These are phyloP conservation scores for Phytophthora pisi DNA, from an alignment of 352 stramenopile species.

Conservation along the genomic window DNA sequence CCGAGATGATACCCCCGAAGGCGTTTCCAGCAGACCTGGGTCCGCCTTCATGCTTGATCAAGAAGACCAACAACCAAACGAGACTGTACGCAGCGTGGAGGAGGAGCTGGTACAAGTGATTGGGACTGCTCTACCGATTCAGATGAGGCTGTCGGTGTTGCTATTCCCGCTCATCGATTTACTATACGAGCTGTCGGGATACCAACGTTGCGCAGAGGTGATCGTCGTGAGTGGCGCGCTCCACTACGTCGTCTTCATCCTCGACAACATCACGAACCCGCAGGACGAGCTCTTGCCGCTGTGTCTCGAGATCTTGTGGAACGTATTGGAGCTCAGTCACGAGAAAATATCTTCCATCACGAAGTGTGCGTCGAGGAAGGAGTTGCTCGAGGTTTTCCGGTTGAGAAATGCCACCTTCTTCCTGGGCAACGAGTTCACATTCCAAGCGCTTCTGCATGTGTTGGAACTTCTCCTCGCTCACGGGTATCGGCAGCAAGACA, in stretches of 20 bases:
- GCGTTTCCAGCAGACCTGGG: neutral
- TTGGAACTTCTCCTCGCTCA: conserved; percentile 61
- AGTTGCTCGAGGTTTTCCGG: conserved; percentile 66
- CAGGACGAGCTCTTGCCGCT: conserved; percentile 75
- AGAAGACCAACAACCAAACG: conserved; percentile 5
- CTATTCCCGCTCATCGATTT: conserved; percentile 71
- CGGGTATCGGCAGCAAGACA: conserved; percentile 77
- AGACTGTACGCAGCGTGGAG: neutral
- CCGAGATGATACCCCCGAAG: neutral
- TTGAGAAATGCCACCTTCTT: conserved; percentile 70
- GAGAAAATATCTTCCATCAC: conserved; percentile 51
- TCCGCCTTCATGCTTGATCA: neutral
- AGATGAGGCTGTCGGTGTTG: conserved; percentile 37
- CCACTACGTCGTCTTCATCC: conserved; percentile 73
- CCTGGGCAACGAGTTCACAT: conserved; percentile 61
- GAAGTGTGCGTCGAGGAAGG: conserved; percentile 54
- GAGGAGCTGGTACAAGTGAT: conserved; percentile 16
- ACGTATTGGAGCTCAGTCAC: conserved; percentile 70
- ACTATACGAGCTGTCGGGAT: conserved; percentile 67
- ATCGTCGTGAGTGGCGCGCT: conserved; percentile 67
- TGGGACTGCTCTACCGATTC: conserved; percentile 21
- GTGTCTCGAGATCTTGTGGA: conserved; percentile 80
- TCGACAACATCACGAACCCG: conserved; percentile 53
- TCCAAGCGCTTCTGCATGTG: conserved; percentile 61
- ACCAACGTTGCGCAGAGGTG: conserved; percentile 69